Conservation (phyloP, 1,284 basidiomycete species). For the Heterobasidion annosum region DNA sequence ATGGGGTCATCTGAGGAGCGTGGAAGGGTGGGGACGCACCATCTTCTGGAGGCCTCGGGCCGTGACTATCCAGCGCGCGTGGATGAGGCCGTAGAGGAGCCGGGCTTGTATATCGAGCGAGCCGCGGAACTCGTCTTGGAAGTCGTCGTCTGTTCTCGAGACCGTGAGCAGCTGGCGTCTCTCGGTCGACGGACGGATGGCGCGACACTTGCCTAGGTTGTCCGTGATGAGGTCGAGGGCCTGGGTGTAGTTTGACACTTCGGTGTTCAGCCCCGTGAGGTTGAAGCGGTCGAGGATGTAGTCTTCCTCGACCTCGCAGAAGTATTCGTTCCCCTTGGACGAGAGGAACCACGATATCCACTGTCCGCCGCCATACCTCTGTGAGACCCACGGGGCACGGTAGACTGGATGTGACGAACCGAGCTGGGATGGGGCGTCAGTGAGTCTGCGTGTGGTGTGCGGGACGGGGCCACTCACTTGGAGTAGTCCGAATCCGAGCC, state of each 20-base stretch:
- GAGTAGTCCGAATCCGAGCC: conserved; percentile 87
- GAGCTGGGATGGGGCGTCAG: conserved; percentile 1
- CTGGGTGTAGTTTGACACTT: conserved; percentile 91
- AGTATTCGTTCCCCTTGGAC: conserved; percentile 97
- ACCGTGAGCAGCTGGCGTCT: background rate
- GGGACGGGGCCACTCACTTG: conserved; percentile 40
- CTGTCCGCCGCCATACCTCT: conserved; percentile 22
- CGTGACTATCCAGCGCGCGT: conserved; percentile 95
- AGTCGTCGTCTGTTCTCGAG: conserved; percentile 54
- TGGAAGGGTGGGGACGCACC: conserved; percentile 39
- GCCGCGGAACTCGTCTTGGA: conserved; percentile 68
- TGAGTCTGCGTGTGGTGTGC: too few species aligned
- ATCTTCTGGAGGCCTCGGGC: conserved; percentile 90
- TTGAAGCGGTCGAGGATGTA: conserved; percentile 99
- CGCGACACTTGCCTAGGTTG: conserved; percentile 58
- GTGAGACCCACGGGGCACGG: background rate
- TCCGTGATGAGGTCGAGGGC: conserved; percentile 96
- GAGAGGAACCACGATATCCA: conserved; percentile 99
- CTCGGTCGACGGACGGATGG: background rate
- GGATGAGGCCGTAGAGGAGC: conserved; percentile 91
- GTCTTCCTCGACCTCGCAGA: conserved; percentile 98
- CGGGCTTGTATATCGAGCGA: conserved; percentile 89
- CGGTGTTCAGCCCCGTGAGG: conserved; percentile 92
- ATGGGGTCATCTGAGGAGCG: conserved; percentile 3
- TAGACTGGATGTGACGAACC: too few species aligned